Evolutionary conservation across 352 stramenopile species (phyloP), one percentile per base, ranked within the genome.

Genomic region (Phytophthora rubi): DNA sequence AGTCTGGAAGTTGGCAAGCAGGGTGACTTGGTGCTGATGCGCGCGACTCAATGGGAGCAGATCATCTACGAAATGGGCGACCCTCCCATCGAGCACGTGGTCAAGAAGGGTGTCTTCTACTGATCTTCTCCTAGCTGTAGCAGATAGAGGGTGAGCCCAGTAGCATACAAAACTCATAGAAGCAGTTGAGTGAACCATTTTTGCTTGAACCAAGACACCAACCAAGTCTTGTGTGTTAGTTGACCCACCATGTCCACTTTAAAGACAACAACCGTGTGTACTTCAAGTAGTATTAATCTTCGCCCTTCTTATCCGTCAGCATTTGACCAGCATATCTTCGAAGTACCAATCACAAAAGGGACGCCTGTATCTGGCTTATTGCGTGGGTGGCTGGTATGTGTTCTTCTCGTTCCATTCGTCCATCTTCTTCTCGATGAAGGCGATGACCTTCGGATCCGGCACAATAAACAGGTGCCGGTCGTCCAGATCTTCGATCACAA

Each of bases 331-430:
- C 16, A 47, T 47, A 47, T 21, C 39, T 47, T n/a, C 39, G 16
- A 6, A 47, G 0, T 33, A 30, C 52, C 23, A 66, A 52, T 23
- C 13, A 5, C 7, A 15, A 42, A 0, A n/a, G 42, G 8, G 2
- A 13, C 32, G 8, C 0, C 30, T 15, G 23, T 35, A 12, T 10
- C 28, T 18, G 15, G 18, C 7, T 30, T 79, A 79, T 39, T 75
- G 81, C 4, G 88, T 94, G 15, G 88, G 86, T 28, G 83, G 80
- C 65, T 95, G 88, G 77, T 95, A 95, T 42, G 88, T 95, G 73
- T 95, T 95, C 66, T 86, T 90, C 62, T 95, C 86, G 68, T 95
- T 95, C 88, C 88, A 95, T 65, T 95, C 86, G 75, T 95, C 88
- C 82, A 95, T 93, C 79, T 94, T 95, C 74, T 92, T 91, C 64